Base-by-base conservation (phyloP, 2,329 filamentous ascomycete genomes). In the Colletotrichum gloeosporioides region DNA sequence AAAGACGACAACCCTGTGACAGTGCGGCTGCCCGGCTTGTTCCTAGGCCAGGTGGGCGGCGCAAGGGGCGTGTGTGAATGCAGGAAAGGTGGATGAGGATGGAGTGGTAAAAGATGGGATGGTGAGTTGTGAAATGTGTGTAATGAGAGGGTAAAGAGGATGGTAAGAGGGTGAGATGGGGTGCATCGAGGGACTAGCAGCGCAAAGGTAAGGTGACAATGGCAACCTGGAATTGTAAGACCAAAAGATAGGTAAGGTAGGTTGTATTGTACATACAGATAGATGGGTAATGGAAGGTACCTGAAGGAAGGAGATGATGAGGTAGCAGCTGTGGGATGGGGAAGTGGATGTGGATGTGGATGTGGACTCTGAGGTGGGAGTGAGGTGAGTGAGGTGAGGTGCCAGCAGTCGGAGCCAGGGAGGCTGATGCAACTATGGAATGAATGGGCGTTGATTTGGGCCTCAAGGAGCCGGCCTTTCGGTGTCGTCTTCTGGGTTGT, bases 391-490 rank as follows among this genome's bases (percentile, higher is more conserved):
- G 39, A 29, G 55, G 32, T 27, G 44, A 75, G 61, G 67, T 62
- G 63, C 31, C 44, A 49, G 44, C 44, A 49, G 44, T n/a, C 10
- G 44, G 44, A 22, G 44, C n/a, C 27, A 73, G 32, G 55, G 57
- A 75, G 63, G 62, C 55, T 49, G 73, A 68, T 68, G 63, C 39
- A 15, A 72, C 73, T 72, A 68, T 68, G 69, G 36, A 32, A 63
- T 67, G 63, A 4, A 69, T 55, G 36, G 32, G 32, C 55, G 31
- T 44, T 34, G 25, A 25, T 63, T 36, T 29, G 39, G 39, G 55
- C 16, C 29, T 57, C 59, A 73, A 63, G 62, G 29, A 32, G 44
- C 10, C 25, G 25, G 63, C 55, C 25, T 31, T 59, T 63, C 32
- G 55, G 22, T 18, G 27, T 44, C 36, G 10, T 55, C 18, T 64